Evolutionary conservation across 169 alveolate genomes (phyloP).

Genomic region (Eimeria sp.): DNA sequence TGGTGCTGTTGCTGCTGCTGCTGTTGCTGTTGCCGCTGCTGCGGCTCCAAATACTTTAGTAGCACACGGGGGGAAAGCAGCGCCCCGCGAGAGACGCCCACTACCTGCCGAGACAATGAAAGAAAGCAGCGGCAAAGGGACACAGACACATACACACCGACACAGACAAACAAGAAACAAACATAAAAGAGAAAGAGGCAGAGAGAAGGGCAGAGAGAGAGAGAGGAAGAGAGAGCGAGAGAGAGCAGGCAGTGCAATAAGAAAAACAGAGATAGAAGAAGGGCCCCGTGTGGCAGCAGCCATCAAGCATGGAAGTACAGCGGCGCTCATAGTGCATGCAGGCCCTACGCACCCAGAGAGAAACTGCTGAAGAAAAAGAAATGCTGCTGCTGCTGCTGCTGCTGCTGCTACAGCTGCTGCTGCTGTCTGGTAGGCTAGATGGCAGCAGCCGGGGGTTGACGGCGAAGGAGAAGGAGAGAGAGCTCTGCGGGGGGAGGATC

Average conservation of each 20-base stretch:
- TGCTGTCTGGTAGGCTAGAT: background rate
- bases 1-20: background rate
- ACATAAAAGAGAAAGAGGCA: background rate
- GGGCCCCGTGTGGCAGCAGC: background rate
- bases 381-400: background rate
- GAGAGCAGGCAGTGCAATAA: background rate
- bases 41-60: background rate
- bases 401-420: constrained; percentile 7
- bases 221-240: background rate
- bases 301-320: background rate
- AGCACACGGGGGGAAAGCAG: constrained; percentile 42
- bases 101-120: constrained; percentile 4
- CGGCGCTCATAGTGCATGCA: background rate
- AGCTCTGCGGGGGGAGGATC: background rate
- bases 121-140: background rate
- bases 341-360: constrained; percentile 13
- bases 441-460: constrained; percentile 51
- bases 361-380: background rate
- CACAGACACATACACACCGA: background rate
- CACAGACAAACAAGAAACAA: too few relatives aligned
- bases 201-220: background rate
- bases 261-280: background rate
- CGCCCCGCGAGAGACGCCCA: constrained; percentile 3
- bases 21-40: too few relatives aligned
- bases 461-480: background rate